Conservation (phyloP, 257 asterid genomes). For the Perilla frutescens region DNA sequence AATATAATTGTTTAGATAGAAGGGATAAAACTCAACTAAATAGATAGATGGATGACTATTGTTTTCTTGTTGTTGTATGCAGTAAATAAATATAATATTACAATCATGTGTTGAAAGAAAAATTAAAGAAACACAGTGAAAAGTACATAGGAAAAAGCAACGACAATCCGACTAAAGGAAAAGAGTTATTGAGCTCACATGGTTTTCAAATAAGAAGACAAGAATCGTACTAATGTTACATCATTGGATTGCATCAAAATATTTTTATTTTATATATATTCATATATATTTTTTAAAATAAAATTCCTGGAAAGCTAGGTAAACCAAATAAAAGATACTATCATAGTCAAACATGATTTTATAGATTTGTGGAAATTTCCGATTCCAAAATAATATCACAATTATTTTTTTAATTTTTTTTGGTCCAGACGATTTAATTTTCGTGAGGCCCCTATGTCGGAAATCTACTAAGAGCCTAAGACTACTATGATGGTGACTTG, state of each 20-base stretch:
- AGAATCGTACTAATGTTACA: conserved; percentile 40
- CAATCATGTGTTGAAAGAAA: not conserved
- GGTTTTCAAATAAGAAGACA: conserved; percentile 36
- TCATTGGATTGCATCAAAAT: conserved; percentile 25
- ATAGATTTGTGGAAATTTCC: no score
- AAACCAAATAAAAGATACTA: not conserved
- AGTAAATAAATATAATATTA: not conserved
- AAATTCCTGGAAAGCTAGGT: not conserved
- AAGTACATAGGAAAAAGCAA: conserved; percentile 19
- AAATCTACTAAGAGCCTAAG: no score
- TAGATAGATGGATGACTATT: no score
- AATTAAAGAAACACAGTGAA: conserved; percentile 17
- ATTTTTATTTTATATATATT: not conserved
- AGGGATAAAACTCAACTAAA: no score
- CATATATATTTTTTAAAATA: no score
- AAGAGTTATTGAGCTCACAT: conserved; percentile 27
- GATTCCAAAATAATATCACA: no score
- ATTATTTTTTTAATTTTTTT: no score
- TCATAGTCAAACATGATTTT: not conserved
- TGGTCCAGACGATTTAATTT: no score
- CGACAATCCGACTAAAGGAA: conserved; percentile 24
- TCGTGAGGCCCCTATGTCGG: no score
- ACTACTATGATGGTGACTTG: no score
- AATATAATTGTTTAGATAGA: no score
- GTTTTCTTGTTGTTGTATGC: no score